phyloP scores from a whole-genome alignment of 2,329 filamentous ascomycete genomes.

The Fusarium incarnatum region DNA sequence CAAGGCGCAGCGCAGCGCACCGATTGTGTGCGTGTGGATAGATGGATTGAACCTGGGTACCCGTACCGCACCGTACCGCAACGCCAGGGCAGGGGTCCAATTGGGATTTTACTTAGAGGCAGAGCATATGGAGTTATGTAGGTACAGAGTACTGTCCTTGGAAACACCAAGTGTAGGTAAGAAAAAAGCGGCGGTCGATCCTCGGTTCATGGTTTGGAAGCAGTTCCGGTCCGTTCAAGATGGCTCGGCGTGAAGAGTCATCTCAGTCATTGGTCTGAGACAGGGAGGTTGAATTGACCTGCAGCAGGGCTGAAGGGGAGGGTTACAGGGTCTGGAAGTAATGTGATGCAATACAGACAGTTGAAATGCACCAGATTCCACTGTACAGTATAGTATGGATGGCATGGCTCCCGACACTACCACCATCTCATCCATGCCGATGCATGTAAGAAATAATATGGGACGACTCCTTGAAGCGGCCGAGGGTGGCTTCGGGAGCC shows the following conservation, averaged over 20 bases:
- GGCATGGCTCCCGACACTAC: not conserved
- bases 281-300: conserved; percentile 42
- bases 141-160: not conserved
- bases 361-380: conserved; percentile 20
- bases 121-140: conserved; percentile 1
- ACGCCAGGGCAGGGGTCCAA: conserved; percentile 25
- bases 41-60: conserved; percentile 31
- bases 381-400: not conserved
- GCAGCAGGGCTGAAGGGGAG: conserved; percentile 46
- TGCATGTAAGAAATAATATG: conserved; percentile 19
- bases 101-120: conserved; percentile 3
- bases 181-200: conserved; percentile 17
- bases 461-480: conserved; percentile 3
- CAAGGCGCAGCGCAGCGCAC: conserved; percentile 43
- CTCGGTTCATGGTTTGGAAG: conserved; percentile 20
- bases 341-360: conserved; percentile 25
- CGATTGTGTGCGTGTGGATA: conserved; percentile 30
- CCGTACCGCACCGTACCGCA: conserved; percentile 29
- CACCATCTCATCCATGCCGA: not conserved
- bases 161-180: not conserved
- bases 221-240: conserved; percentile 32
- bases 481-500: conserved; percentile 22
- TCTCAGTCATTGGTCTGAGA: conserved; percentile 43
- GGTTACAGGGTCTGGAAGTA: conserved; percentile 29
- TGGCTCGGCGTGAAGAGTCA: conserved; percentile 47